phyloP scores from a whole-genome alignment of 768 basidiomycete genomes.

The Suillus decipiens region DNA sequence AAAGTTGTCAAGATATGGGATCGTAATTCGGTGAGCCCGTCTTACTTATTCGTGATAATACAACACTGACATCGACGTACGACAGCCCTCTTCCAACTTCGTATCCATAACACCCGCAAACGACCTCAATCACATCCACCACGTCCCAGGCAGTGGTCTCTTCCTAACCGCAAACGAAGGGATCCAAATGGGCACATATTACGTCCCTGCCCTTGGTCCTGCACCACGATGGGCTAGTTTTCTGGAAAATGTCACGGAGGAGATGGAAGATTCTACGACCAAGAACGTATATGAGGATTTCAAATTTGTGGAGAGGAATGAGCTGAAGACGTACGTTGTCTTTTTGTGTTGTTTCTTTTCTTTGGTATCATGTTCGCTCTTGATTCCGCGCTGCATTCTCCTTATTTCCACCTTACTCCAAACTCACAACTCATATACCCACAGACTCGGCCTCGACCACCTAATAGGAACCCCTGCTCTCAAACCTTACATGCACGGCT shows the following conservation, averaged over 20 bases:
- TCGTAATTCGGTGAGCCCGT: slow-evolving; percentile 62
- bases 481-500: slow-evolving; percentile 99
- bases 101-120: slow-evolving; percentile 88
- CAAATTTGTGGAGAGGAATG: slow-evolving; percentile 91
- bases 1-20: slow-evolving; percentile 99
- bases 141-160: slow-evolving; percentile 86
- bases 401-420: not conserved
- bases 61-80: slow-evolving; percentile 13
- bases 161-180: slow-evolving; percentile 94
- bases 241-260: slow-evolving; percentile 98
- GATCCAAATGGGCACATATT: slow-evolving; percentile 94
- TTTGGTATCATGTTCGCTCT: not conserved
- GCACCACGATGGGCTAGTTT: slow-evolving; percentile 97
- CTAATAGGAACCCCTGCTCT: slow-evolving; percentile 93
- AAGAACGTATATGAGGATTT: slow-evolving; percentile 91
- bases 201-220: slow-evolving; percentile 93
- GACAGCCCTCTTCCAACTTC: slow-evolving; percentile 82
- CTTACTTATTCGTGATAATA: slow-evolving; percentile 6
- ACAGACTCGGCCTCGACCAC: slow-evolving; percentile 90
- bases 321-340: slow-evolving; percentile 74
- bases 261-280: slow-evolving; percentile 88
- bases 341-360: slow-evolving; percentile 7
- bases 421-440: slow-evolving; percentile 1
- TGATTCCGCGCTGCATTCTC: not conserved
- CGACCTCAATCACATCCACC: slow-evolving; percentile 89